Evolutionary conservation across 345 rosid genomes (phyloP), one percentile per base, ranked within the genome.

Genomic region (Luvunga scandens): DNA sequence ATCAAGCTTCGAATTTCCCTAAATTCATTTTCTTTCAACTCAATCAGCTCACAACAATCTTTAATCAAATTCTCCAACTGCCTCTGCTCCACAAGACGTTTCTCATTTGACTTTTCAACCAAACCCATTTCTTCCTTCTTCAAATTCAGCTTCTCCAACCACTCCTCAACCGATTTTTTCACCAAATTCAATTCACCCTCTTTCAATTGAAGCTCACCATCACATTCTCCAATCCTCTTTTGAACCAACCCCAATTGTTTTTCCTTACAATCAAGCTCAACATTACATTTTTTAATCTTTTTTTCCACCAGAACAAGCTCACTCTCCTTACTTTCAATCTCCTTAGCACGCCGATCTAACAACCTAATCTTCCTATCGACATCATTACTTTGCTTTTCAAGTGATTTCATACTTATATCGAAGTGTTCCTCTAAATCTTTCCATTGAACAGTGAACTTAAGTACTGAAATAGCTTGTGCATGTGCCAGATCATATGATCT

Each of bases 251-350:
- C 22, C 22, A 53, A 19, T 18, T 53, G 21, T n/a, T n/a, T 24
- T 31, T 39, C 48, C 55, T 73, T 73, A 22, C 39, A 77, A 10
- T 76, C 42, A 53, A 79, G 78, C 59, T 79, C 70, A 79, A 13
- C 5, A 24, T 33, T 13, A 75, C 67, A 60, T 2, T 71, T 59
- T 21, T 48, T 68, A 42, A 78, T 21, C 45, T 36, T 65, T 60
- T 67, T 68, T 48, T 79, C 36, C 21, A 55, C 24, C 42, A 7
- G 48, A n/a, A 14, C 31, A 62, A 80, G 61, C 25, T 69, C 66
- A 16, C 28, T 55, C 60, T 62, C 53, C 56, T 65, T 70, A 30
- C 36, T 25, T 9, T 48, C 55, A 72, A 79, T 56, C 45, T 53
- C 60, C 4, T 1, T 7, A 8, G 31, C 69, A 24, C 76, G 78